phyloP scores from a whole-genome alignment of 306 rosid genomes.

The Sindora glabra region DNA sequence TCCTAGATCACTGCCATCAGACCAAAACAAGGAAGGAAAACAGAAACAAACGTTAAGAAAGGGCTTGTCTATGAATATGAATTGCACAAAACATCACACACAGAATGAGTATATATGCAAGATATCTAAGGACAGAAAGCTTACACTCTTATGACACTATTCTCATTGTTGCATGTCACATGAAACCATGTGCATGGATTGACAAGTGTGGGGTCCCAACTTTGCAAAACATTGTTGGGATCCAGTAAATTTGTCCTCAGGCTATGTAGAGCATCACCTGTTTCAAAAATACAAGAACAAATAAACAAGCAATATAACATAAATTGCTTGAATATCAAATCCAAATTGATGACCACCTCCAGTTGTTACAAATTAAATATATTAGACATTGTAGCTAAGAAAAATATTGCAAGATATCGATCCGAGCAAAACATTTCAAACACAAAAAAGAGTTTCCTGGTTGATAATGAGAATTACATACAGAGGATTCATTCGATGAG shows the following conservation, averaged over 20 bases:
- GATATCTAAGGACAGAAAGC: slow-evolving; percentile 24
- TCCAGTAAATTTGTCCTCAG: slow-evolving; percentile 79
- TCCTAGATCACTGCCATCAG: slow-evolving; percentile 76
- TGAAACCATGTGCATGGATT: slow-evolving; percentile 99
- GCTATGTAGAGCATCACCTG: slow-evolving; percentile 97
- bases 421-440: background rate
- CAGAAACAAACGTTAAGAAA: slow-evolving; percentile 15
- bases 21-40: slow-evolving; percentile 2
- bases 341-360: background rate
- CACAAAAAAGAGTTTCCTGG: background rate
- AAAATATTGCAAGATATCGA: background rate
- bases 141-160: slow-evolving; percentile 96
- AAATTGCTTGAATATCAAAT: background rate
- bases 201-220: slow-evolving; percentile 99
- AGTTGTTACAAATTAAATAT: background rate
- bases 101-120: background rate
- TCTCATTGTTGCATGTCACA: slow-evolving; percentile 96
- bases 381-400: background rate
- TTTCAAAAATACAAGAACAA: slow-evolving; percentile 20
- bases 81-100: background rate
- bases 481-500: background rate
- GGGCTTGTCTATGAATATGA: background rate
- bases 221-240: slow-evolving; percentile 92
- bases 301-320: slow-evolving; percentile 11
- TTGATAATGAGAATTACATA: no score